Evolutionary conservation across 106 monocot species (phyloP).

Genomic region (Dactylorhiza incarnata): DNA sequence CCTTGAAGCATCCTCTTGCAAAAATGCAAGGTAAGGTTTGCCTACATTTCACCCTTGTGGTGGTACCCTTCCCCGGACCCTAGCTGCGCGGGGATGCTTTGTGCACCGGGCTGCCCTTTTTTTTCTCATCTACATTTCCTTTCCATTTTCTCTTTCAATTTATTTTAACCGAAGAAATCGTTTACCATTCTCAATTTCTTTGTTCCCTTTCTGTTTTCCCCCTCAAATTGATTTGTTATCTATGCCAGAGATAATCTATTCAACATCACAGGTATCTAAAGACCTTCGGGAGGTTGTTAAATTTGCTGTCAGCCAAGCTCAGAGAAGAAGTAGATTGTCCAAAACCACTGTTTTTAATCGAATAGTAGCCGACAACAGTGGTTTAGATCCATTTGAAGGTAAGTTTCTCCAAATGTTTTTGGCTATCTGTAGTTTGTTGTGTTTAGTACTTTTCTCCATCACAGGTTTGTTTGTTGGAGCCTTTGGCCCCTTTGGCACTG

Average conservation of each 20-base stretch:
- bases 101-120: too few species aligned
- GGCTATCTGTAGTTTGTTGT: neutral
- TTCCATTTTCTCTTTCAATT: too few species aligned
- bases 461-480: slow-evolving; percentile 88
- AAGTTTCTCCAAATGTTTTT: neutral
- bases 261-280: slow-evolving; percentile 42
- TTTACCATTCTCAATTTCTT: neutral
- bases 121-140: too few species aligned
- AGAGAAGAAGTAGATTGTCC: slow-evolving; percentile 49
- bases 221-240: neutral
- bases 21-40: too few species aligned
- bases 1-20: too few species aligned
- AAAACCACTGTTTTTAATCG: slow-evolving; percentile 61
- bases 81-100: too few species aligned
- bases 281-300: slow-evolving; percentile 67
- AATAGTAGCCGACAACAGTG: slow-evolving; percentile 39
- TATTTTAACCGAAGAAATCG: too few species aligned
- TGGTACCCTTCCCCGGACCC: too few species aligned
- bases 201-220: too few species aligned
- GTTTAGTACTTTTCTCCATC: neutral
- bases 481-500: slow-evolving; percentile 85
- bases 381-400: slow-evolving; percentile 84
- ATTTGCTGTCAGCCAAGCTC: slow-evolving; percentile 68
- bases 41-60: too few species aligned
- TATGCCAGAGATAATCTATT: neutral